Base-by-base conservation (phyloP, 441 rosid genomes). In the California macrophylla region DNA sequence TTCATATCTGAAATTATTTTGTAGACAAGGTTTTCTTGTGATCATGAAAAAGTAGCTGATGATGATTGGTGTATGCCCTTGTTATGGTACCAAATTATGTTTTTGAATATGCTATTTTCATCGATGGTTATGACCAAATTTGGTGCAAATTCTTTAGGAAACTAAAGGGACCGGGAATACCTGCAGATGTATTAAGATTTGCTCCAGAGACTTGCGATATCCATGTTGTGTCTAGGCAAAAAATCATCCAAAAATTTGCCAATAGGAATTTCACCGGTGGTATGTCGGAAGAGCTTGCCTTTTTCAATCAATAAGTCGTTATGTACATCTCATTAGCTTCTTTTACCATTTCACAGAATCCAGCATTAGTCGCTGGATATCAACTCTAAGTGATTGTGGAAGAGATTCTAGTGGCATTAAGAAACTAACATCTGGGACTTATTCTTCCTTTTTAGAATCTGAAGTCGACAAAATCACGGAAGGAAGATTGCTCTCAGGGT, bases 201-300 rank as follows among this genome's bases (percentile, higher is more conserved):
- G 81, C 92, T 71, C 88, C 92, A 34, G 78, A 71, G 18, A 47
- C 81, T 24, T 87, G 90, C 66, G 78, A 84, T 62, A 60, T 87
- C 38, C 83, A 79, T 72, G 81, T 93, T 70, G 82, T 90, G 68
- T 84, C 76, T 72, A 81, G 73, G 66, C 75, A 64, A 52, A 72
- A 81, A 80, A 65, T 84, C 52, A 36, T 84, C 75, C 78, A 82
- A 42, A 86, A 80, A 78, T 85, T 87, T 21, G 81, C 82, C 66
- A 75, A 34, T 69, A 75, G 62, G 54, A 32, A 80, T 34, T 72
- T 69, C 28, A 42, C 73, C 26, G 23, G 36, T 13, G 89, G 90
- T 84, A 80, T 34, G 76, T 77, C 26, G 36, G 30, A 67, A 64
- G 24, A 62, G 30, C 45, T 66, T 47, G 42, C 56, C 50, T 10